These are phyloP conservation scores for Amanita molliuscula DNA, from an alignment of 768 basidiomycete genomes.

Conservation along the genomic window DNA sequence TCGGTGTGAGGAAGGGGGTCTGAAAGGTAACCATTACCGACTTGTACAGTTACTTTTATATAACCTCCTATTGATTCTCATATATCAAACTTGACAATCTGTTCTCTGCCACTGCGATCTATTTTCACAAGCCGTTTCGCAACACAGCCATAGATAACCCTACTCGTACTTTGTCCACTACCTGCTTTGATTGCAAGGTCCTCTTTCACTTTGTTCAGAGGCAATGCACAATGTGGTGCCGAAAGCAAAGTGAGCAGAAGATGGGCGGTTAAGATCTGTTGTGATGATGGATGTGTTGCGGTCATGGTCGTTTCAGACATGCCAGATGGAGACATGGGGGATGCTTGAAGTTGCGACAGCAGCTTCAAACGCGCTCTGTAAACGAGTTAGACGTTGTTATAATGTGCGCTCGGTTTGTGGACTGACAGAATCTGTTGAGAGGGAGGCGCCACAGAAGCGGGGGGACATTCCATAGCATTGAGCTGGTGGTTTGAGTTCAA, in stretches of 20 bases:
- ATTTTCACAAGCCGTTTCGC: constrained; percentile 72
- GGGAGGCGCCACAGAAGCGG: constrained; percentile 24
- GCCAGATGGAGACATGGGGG: constrained; percentile 45
- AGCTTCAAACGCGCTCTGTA: constrained; percentile 47
- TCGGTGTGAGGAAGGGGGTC: constrained; percentile 39
- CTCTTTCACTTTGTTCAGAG: constrained; percentile 55
- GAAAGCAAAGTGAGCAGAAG: constrained; percentile 51
- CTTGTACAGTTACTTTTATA: neutral
- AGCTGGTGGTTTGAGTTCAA: constrained; percentile 45
- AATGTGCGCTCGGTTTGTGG: constrained; percentile 1
- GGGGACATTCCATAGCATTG: constrained; percentile 14
- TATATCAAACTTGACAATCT: constrained; percentile 64
- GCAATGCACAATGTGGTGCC: constrained; percentile 41
- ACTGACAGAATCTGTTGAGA: constrained; percentile 57
- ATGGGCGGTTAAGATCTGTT: constrained; percentile 64
- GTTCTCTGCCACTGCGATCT: constrained; percentile 65
- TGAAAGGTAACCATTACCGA: constrained; percentile 6
- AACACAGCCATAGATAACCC: constrained; percentile 69
- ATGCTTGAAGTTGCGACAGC: constrained; percentile 38
- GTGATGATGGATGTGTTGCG: constrained; percentile 36
- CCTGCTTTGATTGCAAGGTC: constrained; percentile 29
- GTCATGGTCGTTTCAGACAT: constrained; percentile 38
- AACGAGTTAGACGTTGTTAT: neutral
- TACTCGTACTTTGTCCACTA: constrained; percentile 38
- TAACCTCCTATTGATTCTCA: constrained; percentile 11